Base-by-base conservation (phyloP, 2,329 filamentous ascomycete genomes). In the Cladosporium sp. region DNA sequence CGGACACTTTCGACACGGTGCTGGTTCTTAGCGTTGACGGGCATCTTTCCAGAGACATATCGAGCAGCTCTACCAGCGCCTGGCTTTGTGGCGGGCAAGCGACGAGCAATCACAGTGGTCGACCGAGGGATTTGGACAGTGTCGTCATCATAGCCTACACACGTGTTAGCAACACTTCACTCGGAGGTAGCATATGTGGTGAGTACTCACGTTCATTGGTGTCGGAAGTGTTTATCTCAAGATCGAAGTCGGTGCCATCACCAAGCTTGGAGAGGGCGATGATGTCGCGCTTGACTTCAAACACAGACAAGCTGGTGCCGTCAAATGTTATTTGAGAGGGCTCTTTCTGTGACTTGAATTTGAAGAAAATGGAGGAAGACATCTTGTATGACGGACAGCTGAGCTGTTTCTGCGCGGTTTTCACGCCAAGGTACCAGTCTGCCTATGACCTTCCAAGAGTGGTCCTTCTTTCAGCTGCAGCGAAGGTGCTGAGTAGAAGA, bases 301-400 rank as follows among this genome's bases (percentile, higher is more conserved):
- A 98, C 57, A 97, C 93, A 55, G 92, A 95, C 67, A 97, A 95
- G 71, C 89, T 89, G 62, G 92, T 96, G 67, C 93, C 93, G 72
- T 98, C 92, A 70, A 98, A 97, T 66, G 91, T 88, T 63, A 98
- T 90, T 66, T 91, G 84, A 51, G 89, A 89, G 53, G 90, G 88
- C 67, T 97, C 93, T 75, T 90, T 96, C 68, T 94, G 90, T 61
- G 92, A 97, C 75, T 96, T 97, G 84, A 98, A 98, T 75, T 95
- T 95, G 87, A 96, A 98, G 74, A 96, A 97, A 67, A 98, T 93
- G 59, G 91, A 97, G 51, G 93, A 95, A 68, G 89, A 83, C 91
- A 96, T 96, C 65, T 65, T 82, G 27, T 40, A 20, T 30, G 29
- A 22, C 3, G 22, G 20, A 25, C n/a, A 19, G 38, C 12, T 27